Evolutionary conservation across 306 rosid species (phyloP).

Genomic region (Aeschynomene evenia): DNA sequence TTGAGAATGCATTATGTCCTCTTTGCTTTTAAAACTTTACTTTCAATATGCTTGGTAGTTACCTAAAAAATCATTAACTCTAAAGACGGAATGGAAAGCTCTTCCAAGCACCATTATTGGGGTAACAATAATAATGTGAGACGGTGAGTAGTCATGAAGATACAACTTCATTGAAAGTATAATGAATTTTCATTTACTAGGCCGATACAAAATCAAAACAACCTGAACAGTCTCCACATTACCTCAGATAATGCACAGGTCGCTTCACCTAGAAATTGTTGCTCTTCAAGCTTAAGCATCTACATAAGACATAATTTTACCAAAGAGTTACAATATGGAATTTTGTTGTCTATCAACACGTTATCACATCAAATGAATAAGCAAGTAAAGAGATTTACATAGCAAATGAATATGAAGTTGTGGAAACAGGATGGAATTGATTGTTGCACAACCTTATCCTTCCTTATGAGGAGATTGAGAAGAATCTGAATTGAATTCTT

Average conservation of each 20-base stretch:
- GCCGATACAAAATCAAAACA: conserved; percentile 8
- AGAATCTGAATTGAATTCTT: conserved; percentile 11
- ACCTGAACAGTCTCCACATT: conserved; percentile 28
- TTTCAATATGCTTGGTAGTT: conserved; percentile 8
- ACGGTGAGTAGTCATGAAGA: conserved; percentile 5
- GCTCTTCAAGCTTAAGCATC: conserved; percentile 96
- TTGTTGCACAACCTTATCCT: neutral
- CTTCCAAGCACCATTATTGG: conserved; percentile 21
- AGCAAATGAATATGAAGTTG: conserved; percentile 3
- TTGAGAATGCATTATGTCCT: conserved; percentile 26
- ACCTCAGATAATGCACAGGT: conserved; percentile 89
- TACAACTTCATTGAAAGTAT: conserved; percentile 12
- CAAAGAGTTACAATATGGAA: conserved; percentile 29
- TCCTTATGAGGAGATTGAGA: conserved; percentile 19
- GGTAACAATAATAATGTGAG: conserved; percentile 3
- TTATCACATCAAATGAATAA: conserved; percentile 21
- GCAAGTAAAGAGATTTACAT: conserved; percentile 13
- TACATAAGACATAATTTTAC: conserved; percentile 56
- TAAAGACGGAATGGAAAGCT: conserved; percentile 12
- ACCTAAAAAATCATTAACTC: conserved; percentile 7
- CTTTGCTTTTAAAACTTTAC: conserved; percentile 14
- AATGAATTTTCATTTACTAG: conserved; percentile 19
- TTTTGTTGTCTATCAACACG: conserved; percentile 17
- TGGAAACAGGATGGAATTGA: conserved; percentile 4
- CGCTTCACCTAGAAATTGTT: conserved; percentile 94